These are phyloP conservation scores for Luvunga scandens DNA, from an alignment of 345 rosid genomes.

Conservation along the genomic window DNA sequence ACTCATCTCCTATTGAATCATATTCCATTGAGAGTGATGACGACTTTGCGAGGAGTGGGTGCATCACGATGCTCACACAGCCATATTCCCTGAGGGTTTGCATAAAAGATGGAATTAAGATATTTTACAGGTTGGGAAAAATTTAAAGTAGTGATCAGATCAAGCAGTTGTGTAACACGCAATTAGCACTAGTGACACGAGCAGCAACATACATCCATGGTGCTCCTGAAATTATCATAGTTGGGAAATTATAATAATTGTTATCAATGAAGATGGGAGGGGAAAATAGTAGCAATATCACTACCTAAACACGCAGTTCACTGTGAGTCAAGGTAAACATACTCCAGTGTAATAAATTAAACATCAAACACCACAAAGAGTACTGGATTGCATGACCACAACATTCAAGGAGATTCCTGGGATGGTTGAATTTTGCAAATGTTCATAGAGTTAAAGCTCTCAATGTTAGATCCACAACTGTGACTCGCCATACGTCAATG, in stretches of 20 bases:
- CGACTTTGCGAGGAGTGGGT: conserved; percentile 76
- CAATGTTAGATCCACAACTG: neutral
- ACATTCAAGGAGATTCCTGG: neutral
- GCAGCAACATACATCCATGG: neutral
- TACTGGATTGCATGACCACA: neutral
- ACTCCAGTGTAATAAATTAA: neutral
- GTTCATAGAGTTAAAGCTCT: neutral
- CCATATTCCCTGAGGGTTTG: conserved; percentile 80
- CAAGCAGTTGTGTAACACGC: neutral
- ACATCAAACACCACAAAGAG: neutral
- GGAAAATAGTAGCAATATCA: neutral
- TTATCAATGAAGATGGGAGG: too few relatives aligned
- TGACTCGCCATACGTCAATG: neutral
- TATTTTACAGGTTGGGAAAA: neutral
- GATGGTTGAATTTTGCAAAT: neutral
- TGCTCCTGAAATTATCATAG: neutral
- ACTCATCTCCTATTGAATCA: conserved; percentile 7
- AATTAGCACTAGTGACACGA: neutral
- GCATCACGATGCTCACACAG: conserved; percentile 92
- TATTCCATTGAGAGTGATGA: conserved; percentile 83
- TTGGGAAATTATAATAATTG: neutral
- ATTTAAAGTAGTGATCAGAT: neutral
- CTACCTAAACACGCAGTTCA: neutral
- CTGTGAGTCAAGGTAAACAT: neutral
- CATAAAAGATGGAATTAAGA: neutral